A percentile compares a stretch with the other conserved stretches of the same genome.
These are phyloP conservation scores for Russula sp. DNA, from an alignment of 768 basidiomycete species.

Conservation along the genomic window DNA sequence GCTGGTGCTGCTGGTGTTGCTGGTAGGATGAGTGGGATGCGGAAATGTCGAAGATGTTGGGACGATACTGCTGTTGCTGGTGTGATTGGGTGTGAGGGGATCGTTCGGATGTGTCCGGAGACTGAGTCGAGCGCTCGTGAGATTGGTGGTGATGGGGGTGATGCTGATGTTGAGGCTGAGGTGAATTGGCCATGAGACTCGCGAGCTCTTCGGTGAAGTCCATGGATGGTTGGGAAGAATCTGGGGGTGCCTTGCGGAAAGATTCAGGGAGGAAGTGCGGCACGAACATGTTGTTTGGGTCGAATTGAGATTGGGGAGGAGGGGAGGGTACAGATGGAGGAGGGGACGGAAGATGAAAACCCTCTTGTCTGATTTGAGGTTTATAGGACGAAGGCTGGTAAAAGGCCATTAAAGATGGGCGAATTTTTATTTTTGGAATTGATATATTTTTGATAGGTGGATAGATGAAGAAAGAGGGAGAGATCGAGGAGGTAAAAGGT, in stretches of 20 bases:
- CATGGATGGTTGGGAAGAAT: conserved; percentile 26
- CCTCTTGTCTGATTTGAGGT: conserved; percentile 63
- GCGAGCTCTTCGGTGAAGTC: conserved; percentile 70
- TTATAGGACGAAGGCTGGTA: conserved; percentile 40
- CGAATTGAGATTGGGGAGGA: conserved; percentile 29
- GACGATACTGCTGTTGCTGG: conserved; percentile 27
- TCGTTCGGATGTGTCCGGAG: conserved; percentile 25
- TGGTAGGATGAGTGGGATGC: conserved; percentile 37
- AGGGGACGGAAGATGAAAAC: conserved; percentile 59
- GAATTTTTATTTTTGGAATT: neutral
- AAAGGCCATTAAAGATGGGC: conserved; percentile 33
- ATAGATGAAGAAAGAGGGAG: neutral
- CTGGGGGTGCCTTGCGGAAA: conserved; percentile 47
- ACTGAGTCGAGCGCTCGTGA: conserved; percentile 41
- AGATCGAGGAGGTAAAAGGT: neutral
- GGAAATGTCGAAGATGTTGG: conserved; percentile 62
- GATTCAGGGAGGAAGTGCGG: conserved; percentile 48
- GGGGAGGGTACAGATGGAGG: conserved; percentile 32
- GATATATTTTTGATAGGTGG: neutral
- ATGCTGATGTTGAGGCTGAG: conserved; percentile 22
- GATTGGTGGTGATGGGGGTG: conserved; percentile 31
- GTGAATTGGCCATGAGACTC: conserved; percentile 43
- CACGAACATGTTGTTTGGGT: conserved; percentile 39
- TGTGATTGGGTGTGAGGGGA: conserved; percentile 31
- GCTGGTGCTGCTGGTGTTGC: conserved; percentile 29